Conservation (phyloP, 2,329 filamentous ascomycete genomes). For the Gaeumannomyces sp. region DNA sequence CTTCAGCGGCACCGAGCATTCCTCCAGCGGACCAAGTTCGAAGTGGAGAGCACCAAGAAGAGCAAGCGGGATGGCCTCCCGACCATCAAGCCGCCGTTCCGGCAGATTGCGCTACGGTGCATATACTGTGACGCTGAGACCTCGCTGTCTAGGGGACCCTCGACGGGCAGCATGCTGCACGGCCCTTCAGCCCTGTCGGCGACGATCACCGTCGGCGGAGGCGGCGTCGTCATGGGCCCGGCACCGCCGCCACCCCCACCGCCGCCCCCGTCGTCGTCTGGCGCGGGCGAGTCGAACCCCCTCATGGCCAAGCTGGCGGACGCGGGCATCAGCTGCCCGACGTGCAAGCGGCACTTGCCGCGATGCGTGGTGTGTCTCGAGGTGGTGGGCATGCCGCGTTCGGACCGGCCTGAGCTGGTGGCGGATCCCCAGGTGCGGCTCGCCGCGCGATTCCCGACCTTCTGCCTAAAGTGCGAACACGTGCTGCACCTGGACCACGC, state of each 20-base stretch:
- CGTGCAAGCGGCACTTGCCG: conserved; percentile 60
- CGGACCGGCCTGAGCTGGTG: conserved; percentile 48
- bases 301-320: conserved; percentile 49
- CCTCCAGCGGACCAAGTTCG: conserved; percentile 69
- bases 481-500: conserved; percentile 63
- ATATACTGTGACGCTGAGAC: conserved; percentile 65
- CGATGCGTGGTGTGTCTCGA: conserved; percentile 63
- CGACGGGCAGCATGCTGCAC: conserved; percentile 11
- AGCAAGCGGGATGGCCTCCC: conserved; percentile 58
- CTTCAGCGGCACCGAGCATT: conserved; percentile 68
- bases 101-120: conserved; percentile 70
- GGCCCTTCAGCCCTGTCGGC: background rate
- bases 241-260: conserved; percentile 13
- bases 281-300: conserved; percentile 36
- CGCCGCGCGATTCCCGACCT: conserved; percentile 58
- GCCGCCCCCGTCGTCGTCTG: conserved; percentile 13
- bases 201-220: conserved; percentile 1
- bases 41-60: conserved; percentile 66
- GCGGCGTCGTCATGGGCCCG: conserved; percentile 13
- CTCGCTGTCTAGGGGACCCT: conserved; percentile 36
- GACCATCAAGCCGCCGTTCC: conserved; percentile 57
- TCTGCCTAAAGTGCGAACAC: conserved; percentile 63
- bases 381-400: conserved; percentile 58
- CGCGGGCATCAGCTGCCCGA: conserved; percentile 58
- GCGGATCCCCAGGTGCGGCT: conserved; percentile 38